A percentile compares a stretch with the other conserved stretches of the same genome.
These are phyloP conservation scores for Mimosa pudica DNA, from an alignment of 306 rosid genomes.

Conservation along the genomic window DNA sequence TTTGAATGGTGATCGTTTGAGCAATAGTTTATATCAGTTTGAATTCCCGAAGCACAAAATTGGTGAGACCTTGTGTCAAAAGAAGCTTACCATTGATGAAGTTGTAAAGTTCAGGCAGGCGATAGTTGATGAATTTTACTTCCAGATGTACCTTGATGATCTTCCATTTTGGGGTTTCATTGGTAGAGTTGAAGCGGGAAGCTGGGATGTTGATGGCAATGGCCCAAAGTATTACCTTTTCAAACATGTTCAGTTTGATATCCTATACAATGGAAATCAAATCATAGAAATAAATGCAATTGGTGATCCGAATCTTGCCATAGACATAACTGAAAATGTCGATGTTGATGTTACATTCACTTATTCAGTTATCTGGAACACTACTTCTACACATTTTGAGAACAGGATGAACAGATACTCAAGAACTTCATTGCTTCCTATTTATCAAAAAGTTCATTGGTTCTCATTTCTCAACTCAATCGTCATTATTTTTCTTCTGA, in stretches of 20 bases:
- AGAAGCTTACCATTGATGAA: conserved; percentile 63
- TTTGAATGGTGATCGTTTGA: conserved; percentile 78
- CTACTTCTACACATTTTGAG: conserved; percentile 48
- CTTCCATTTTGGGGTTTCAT: conserved; percentile 88
- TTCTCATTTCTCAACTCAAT: conserved; percentile 77
- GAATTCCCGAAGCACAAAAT: conserved; percentile 59
- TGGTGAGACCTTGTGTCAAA: conserved; percentile 52
- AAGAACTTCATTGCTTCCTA: conserved; percentile 62
- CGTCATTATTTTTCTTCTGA: conserved; percentile 67
- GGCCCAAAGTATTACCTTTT: conserved; percentile 62
- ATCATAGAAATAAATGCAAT: conserved; percentile 67
- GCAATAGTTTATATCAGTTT: conserved; percentile 59
- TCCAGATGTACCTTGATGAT: conserved; percentile 87
- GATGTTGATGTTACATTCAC: conserved; percentile 64
- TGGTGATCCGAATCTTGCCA: conserved; percentile 65
- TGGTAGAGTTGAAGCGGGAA: conserved; percentile 70
- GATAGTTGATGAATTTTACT: conserved; percentile 68
- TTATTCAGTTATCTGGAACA: conserved; percentile 79
- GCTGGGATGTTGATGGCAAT: conserved; percentile 45
- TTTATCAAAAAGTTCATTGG: conserved; percentile 72
- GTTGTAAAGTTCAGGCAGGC: conserved; percentile 64
- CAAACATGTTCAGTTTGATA: conserved; percentile 71
- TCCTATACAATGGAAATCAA: conserved; percentile 62
- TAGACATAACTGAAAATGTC: conserved; percentile 69
- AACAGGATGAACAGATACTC: conserved; percentile 75